Base-by-base conservation (phyloP, 177 flowering plant genomes). In the Vitis hybrid region DNA sequence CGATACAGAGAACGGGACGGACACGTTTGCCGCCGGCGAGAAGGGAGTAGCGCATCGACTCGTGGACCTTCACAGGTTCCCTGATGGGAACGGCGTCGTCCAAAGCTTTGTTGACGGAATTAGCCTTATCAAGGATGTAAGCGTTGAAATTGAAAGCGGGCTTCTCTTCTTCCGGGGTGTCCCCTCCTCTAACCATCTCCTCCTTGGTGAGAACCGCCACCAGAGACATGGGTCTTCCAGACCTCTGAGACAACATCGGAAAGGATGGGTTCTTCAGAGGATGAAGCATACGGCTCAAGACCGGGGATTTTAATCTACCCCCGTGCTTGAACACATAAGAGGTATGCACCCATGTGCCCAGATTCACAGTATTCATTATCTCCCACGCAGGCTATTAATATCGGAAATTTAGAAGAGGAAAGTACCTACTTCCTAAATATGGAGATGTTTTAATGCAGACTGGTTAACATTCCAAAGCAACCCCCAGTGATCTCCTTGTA, bases 1-100 rank as follows among this genome's bases (percentile, higher is more conserved):
- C 93, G 32, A 91, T 57, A 69, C 93, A 91, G 67, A 91, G 87
- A 18, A 84, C 62, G 0, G 94, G 94, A 1, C 94, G 79, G 24
- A 91, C 94, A 2, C 97, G 74, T 80, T 90, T 90, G 55, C 95
- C 95, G 19, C 92, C 91, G 56, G 91, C 95, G 13, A 90, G 81
- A 40, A 88, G 81, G 0, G 92, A 90, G 72, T 88, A 90, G 3
- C 95, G 76, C 95, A 90, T 90, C 9, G 92, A 76, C 61, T 90
- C 90, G 71, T 90, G 92, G 70, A 88, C 86, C 69, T 77, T 81
- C 8, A 49, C 12, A 2, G 92, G 92, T 2, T 86, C 83, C 10
- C 76, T 69, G 56, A 86, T 68, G 2, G 85, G 60, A 49, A 88
- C 84, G 1, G 93, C 85, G 7, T 60, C 65, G 48, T 90, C 91